Base-by-base conservation (phyloP, 441 rosid species). In the Jatropha podagrica region DNA sequence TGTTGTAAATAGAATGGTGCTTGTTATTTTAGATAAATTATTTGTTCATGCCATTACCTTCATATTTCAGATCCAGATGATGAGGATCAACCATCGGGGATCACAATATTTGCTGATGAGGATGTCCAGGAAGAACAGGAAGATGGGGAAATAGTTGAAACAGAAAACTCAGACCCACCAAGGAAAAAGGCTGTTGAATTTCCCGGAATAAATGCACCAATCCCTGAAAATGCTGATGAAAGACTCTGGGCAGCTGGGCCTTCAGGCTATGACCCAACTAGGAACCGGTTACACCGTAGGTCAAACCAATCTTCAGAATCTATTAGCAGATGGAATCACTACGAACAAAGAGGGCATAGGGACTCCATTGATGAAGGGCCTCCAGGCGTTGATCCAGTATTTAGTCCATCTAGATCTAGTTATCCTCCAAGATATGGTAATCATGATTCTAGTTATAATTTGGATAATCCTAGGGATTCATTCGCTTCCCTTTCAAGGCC, bases 161-260 rank as follows among this genome's bases (percentile, higher is more conserved):
- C 67, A 46, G 76, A 76, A 42, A 70, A 2, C 67, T 75, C 82
- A 75, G 86, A 86, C 71, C 88, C 82, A 52, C 55, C 65, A 74
- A 86, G 13, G 88, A 94, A 87, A 81, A 92, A 55, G 96, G 78
- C 87, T 7, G 86, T 88, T 68, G 83, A 81, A 73, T 96, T 92
- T 81, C 98, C 96, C 0, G 99, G 99, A 78, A 76, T 94, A 70
- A 96, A 96, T 71, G 97, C 94, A 59, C 92, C 96, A 42, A 87
- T 96, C 70, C 99, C 96, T 37, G 89, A 83, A 76, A 88, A 86
- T 61, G 95, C 97, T 32, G 92, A 96, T 86, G 85, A 80, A 82
- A 74, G 82, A 73, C 82, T 68, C 40, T 96, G 99, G 99, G 86
- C 78, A 54, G 80, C 86, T n/a, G 83, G 81, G 58, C 77, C 88